phyloP scores from a whole-genome alignment of 805 yeast species.

The Tetrapisispora iriomotensis region DNA sequence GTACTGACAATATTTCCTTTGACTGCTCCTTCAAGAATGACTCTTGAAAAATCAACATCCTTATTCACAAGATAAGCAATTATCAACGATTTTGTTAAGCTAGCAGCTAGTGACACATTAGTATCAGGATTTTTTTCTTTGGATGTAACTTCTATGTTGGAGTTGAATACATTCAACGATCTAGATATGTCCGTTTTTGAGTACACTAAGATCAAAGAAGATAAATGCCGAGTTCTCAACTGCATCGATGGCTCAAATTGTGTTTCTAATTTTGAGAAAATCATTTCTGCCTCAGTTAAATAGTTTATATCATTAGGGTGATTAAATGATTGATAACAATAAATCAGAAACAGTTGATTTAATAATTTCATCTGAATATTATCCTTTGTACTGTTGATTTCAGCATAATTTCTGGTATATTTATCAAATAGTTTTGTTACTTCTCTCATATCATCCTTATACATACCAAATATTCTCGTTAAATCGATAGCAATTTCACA shows the following conservation, averaged over 20 bases:
- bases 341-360: slow-evolving; percentile 13
- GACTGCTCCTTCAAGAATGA: slow-evolving; percentile 39
- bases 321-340: slow-evolving; percentile 33
- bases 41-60: slow-evolving; percentile 47
- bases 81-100: slow-evolving; percentile 39
- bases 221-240: no score
- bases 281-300: slow-evolving; percentile 32
- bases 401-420: slow-evolving; percentile 32
- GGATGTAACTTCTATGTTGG: slow-evolving; percentile 33
- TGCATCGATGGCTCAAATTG: no score
- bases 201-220: slow-evolving; percentile 34
- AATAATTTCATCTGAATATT: neutral
- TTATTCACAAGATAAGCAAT: slow-evolving; percentile 34
- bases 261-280: no score
- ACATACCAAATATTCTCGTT: slow-evolving; percentile 15
- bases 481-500: slow-evolving; percentile 14
- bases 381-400: slow-evolving; percentile 27
- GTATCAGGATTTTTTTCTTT: slow-evolving; percentile 22
- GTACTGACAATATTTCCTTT: slow-evolving; percentile 31
- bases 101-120: slow-evolving; percentile 33
- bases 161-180: slow-evolving; percentile 38
- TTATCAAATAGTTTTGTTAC: slow-evolving; percentile 33
- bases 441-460: slow-evolving; percentile 14
- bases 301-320: slow-evolving; percentile 22
- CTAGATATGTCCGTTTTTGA: slow-evolving; percentile 32